Base-by-base conservation (phyloP, 2,329 filamentous ascomycete species). In the Aspergillus intermedius region DNA sequence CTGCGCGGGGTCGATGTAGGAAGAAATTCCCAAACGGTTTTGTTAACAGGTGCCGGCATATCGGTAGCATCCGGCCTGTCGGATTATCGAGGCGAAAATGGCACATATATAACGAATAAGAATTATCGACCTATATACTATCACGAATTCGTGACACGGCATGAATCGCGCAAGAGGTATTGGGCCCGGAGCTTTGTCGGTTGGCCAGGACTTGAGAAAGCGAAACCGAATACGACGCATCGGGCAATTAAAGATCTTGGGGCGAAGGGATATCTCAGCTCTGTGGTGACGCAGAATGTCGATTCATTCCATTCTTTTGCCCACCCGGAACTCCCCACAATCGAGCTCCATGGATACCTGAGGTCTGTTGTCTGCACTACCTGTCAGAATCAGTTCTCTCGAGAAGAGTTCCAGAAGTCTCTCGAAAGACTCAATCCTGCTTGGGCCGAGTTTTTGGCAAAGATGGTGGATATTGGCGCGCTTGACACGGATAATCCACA, bases 121-220 rank as follows among this genome's bases (percentile, higher is more conserved):
- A 82, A 81, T 12, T 96, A 95, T 64, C 82, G 87, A 2, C 93
- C 91, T 28, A 94, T 95, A 56, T 98, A 95, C 73, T 91, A 87
- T 68, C 83, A 89, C 67, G 93, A 98, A 66, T 98, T 97, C 63
- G 70, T 89, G 40, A 74, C 78, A 42, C 87, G 75, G 55, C 91
- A 97, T 69, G 88, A 91, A 66, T 83, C 87, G 10, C 77, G 93
- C 55, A 93, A 96, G 69, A 77, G 93, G 52, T 98, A 98, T 67
- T 98, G 93, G 93, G 91, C 93, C 1, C 76, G 93, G 44, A 95
- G 88, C 63, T 98, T 95, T 67, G 73, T 98, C 17, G 93, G 93
- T 34, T 97, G 91, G 91, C 84, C 88, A 3, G 89, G 82, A 41
- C 74, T 97, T 56, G 74, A 86, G 61, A 84, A 82, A 53, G 88